These are phyloP conservation scores for Rhodotorula paludigena DNA, from an alignment of 768 basidiomycete species.

Conservation along the genomic window DNA sequence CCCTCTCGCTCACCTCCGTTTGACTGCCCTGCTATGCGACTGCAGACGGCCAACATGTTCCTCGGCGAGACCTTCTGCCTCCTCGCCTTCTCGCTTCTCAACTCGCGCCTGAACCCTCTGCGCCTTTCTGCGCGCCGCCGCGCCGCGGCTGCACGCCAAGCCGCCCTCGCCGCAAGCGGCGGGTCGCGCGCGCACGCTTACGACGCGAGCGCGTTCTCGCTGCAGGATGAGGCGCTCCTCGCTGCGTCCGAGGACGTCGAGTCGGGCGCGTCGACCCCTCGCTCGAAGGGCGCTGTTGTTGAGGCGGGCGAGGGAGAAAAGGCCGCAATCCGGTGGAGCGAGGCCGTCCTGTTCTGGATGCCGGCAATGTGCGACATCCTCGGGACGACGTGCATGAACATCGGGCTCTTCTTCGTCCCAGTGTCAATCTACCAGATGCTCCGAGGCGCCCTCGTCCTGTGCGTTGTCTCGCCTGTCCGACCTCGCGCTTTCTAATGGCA, in stretches of 20 bases:
- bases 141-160: background rate
- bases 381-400: conserved; percentile 92
- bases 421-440: conserved; percentile 95
- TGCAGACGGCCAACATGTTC: conserved; percentile 48
- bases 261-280: background rate
- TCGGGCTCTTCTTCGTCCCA: conserved; percentile 90
- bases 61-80: conserved; percentile 78
- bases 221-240: conserved; percentile 7
- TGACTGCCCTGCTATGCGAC: conserved; percentile 55
- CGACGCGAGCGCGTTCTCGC: conserved; percentile 16
- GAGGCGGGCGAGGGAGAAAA: background rate
- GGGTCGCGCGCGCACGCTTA: conserved; percentile 2
- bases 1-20: conserved; percentile 54
- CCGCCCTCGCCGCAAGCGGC: conserved; percentile 10
- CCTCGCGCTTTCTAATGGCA: conserved; percentile 84
- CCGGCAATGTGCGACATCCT: conserved; percentile 85
- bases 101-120: conserved; percentile 36
- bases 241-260: background rate
- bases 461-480: conserved; percentile 61
- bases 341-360: conserved; percentile 69
- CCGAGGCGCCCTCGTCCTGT: conserved; percentile 48
- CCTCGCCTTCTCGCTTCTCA: conserved; percentile 40
- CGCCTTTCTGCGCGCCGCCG: background rate
- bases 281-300: background rate
- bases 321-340: background rate